These are phyloP conservation scores for Wallacemonas sp. DNA, from an alignment of 208 protist species.

Conservation along the genomic window DNA sequence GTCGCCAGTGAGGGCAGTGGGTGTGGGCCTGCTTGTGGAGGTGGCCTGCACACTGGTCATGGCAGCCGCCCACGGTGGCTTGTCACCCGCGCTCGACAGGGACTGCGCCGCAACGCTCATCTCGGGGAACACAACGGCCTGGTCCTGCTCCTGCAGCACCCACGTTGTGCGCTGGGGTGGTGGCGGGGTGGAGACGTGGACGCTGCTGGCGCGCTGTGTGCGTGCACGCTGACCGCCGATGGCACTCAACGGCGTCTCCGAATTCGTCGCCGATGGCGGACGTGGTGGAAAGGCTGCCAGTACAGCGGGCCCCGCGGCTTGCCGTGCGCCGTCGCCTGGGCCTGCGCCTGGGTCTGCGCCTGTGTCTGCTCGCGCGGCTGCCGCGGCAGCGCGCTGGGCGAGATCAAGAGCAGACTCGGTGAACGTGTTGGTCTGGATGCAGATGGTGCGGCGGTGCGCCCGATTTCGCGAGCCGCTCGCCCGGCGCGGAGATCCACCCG, in stretches of 20 bases:
- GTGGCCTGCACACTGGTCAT: no score
- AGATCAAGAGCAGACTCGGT: conserved; percentile 18
- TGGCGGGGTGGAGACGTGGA: background rate
- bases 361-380: no score
- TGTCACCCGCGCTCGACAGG: no score
- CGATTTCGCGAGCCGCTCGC: background rate
- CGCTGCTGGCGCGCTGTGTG: background rate
- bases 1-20: conserved; percentile 12
- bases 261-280: no score
- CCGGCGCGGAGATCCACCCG: background rate
- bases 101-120: background rate
- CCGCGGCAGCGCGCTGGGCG: no score
- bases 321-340: no score
- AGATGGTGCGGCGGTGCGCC: background rate
- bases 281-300: no score
- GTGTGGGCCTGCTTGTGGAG: no score
- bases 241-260: no score
- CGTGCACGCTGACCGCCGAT: background rate
- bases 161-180: background rate
- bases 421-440: conserved; percentile 22
- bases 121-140: background rate
- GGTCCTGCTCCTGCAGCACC: background rate
- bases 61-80: background rate
- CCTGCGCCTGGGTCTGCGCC: no score
- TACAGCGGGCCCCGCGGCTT: no score